Evolutionary conservation across 148 eudicot genomes (phyloP).

Genomic region (Gaultheria prostrata): DNA sequence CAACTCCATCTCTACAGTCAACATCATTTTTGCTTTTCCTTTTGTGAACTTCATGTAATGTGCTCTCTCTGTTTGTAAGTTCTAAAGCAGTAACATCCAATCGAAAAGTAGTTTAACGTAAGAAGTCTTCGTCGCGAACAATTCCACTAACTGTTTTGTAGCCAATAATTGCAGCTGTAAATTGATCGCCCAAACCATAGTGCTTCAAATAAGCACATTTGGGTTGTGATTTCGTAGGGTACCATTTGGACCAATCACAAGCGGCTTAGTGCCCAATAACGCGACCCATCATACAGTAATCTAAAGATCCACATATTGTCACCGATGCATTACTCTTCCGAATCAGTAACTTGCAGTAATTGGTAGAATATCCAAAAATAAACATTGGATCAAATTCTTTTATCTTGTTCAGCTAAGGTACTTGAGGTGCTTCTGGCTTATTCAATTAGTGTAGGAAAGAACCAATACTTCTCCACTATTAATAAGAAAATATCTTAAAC

Average conservation of each 20-base stretch:
- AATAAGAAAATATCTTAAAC: background rate
- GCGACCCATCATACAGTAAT: background rate
- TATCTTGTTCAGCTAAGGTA: background rate
- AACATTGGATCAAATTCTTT: background rate
- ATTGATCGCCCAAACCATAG: background rate
- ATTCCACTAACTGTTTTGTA: background rate
- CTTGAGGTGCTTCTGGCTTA: background rate
- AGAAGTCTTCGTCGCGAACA: background rate
- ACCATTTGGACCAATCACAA: background rate
- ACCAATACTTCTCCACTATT: background rate
- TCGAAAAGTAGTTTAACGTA: background rate
- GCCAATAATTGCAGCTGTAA: constrained; percentile 8
- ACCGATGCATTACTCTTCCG: no score
- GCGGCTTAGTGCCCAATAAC: background rate
- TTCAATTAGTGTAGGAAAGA: background rate
- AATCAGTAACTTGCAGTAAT: background rate
- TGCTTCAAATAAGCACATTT: background rate
- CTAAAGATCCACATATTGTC: background rate
- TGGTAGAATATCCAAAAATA: background rate
- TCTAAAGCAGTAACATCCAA: background rate
- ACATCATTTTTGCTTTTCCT: background rate
- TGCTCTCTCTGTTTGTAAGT: no score
- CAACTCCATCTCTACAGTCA: background rate
- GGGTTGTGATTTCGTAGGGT: background rate
- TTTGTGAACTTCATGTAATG: no score